Conservation (phyloP, 2,329 filamentous ascomycete genomes). For the Claviceps purpurea region DNA sequence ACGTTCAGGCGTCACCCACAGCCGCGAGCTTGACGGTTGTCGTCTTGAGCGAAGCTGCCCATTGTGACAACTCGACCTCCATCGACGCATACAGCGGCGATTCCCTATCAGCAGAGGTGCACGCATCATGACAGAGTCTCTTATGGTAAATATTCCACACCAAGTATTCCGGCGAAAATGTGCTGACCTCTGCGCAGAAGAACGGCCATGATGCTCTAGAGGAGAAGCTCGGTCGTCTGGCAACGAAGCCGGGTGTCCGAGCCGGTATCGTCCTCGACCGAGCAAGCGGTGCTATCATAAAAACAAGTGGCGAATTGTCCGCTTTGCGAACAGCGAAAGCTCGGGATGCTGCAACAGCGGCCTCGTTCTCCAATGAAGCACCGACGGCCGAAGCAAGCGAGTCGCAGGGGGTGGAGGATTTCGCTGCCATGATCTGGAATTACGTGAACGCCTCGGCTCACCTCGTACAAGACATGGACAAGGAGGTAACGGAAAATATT, state of each 20-base stretch:
- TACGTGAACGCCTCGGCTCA: conserved; percentile 57
- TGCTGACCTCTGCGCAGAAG: conserved; percentile 15
- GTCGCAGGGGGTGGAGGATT: conserved; percentile 52
- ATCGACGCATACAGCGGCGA: neutral
- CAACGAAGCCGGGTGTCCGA: conserved; percentile 67
- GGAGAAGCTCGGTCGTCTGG: conserved; percentile 53
- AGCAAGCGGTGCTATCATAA: conserved; percentile 57
- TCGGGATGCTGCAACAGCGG: conserved; percentile 22
- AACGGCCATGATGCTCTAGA: conserved; percentile 48
- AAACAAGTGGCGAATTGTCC: conserved; percentile 56
- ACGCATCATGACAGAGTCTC: conserved; percentile 7
- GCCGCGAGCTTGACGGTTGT: neutral
- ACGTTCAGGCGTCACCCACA: neutral
- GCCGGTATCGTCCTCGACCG: conserved; percentile 65
- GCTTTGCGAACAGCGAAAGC: conserved; percentile 32
- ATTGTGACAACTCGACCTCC: neutral
- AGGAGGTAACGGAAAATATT: conserved; percentile 37
- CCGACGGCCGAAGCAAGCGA: conserved; percentile 30
- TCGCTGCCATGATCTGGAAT: conserved; percentile 63
- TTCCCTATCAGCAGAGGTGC: neutral
- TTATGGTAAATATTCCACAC: conserved; percentile 1
- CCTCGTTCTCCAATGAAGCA: conserved; percentile 33
- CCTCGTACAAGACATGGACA: conserved; percentile 59
- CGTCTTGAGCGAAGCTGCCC: neutral
- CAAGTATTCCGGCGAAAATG: neutral